Base-by-base conservation (phyloP, 352 stramenopile genomes). In the Globisporangium splendens region DNA sequence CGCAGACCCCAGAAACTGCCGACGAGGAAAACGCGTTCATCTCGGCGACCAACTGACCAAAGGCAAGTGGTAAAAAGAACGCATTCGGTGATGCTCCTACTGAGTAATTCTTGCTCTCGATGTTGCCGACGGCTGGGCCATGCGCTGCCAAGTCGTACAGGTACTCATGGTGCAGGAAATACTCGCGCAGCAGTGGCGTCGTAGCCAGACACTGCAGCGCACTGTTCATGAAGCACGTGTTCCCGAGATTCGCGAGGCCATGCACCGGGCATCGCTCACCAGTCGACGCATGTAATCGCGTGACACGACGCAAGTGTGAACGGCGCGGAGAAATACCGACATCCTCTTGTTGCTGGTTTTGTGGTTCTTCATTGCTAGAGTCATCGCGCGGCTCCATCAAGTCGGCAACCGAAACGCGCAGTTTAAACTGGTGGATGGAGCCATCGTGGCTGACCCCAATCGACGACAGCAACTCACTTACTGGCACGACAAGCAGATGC, bases 171-270 rank as follows among this genome's bases (percentile, higher is more conserved):
- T 68, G 86, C 0, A 97, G 54, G 72, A 98, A 97, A 65, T 98
- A 98, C 35, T 93, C 68, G 12, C 80, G 70, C 5, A 99, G 56
- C 15, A 97, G 64, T 13, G 85, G 78, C 0, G 96, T 98, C 56
- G 97, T 83, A 2, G 71, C 81, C n/a, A 99, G 63, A 63, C 96
- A 99, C 60, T 93, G 81, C 4, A 93, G 54, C n/a, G 82, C 76
- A 14, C 74, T 75, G 63, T 91, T 93, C 81, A 93, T 91, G 61
- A 91, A 93, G 63, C 83, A 93, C 14, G 83, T 90, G 44, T 93
- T 93, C 28, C 81, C 83, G 5, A 93, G 56, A 50, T 91, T 93
- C 8, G 55, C 44, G 8, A 93, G 59, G 21, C 81, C 83, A 97
- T 81, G 67, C 10, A 98, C 24, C 24, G 24, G 24, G 7, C 69